Base-by-base conservation (phyloP, 345 rosid species). In the Physaria fendleri region DNA sequence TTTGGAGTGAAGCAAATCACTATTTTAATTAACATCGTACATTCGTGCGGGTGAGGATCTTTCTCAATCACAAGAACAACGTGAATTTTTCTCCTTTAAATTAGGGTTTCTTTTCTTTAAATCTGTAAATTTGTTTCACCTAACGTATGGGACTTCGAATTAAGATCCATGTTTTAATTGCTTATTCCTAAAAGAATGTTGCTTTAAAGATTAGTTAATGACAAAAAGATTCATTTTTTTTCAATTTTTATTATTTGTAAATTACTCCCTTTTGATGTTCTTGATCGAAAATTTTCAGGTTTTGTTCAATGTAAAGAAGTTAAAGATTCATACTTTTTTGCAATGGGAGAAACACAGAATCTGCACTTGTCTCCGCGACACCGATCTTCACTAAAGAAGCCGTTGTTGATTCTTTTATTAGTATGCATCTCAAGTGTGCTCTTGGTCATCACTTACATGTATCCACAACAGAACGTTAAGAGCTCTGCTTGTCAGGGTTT, bases 361-460 rank as follows among this genome's bases (percentile, higher is more conserved):
- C 77, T 90, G 62, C 78, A 82, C 10, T 85, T 77, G 34, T 50
- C 66, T 75, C 55, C 54, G 28, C 88, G 99, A 54, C 80, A 74
- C 47, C 82, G 95, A n/a, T 68, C 87, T 66, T 82, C 84, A 33
- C 50, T 79, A 67, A 94, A 73, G 96, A 84, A 88, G 76, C 95
- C 97, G 0, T 54, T 82, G n/a, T 75, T 93, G 90, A 73, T 84
- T 64, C 80, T 90, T 58, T 76, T 79, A 13, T 72, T 87, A 73
- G 79, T 94, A 59, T 87, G 87, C 5, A 65, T 94, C 65, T 84
- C 87, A 64, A 81, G 90, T 74, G 62, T 87, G 74, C 73, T 94
- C 69, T 75, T 94, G 53, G 79, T 90, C 30, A 87, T 79, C 44
- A 87, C 82, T 40, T 90, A 84, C 42, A 67, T 90, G 53, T 87